phyloP scores from a whole-genome alignment of 768 basidiomycete species.

The Amanita rimosa region DNA sequence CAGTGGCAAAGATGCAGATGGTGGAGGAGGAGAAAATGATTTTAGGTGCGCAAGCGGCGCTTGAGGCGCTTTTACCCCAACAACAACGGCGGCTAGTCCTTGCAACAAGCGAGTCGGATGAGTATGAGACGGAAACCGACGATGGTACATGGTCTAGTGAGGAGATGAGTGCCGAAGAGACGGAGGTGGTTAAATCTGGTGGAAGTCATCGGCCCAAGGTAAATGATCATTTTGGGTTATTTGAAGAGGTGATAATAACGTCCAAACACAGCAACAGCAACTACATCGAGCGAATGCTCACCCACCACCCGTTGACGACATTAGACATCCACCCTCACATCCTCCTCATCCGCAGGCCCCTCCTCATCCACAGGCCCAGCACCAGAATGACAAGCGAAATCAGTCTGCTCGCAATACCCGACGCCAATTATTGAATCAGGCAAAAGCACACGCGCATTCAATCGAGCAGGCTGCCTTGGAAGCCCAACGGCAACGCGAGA shows the following conservation, averaged over 20 bases:
- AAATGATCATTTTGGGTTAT: background rate
- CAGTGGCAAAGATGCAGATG: background rate
- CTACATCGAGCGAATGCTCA: constrained; percentile 8
- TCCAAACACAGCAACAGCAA: constrained; percentile 10
- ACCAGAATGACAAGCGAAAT: constrained; percentile 8
- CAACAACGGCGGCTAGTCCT: constrained; percentile 36
- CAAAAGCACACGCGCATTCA: constrained; percentile 19
- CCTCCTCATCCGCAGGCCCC: constrained; percentile 3
- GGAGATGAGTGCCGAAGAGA: constrained; percentile 28
- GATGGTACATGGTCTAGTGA: constrained; percentile 51
- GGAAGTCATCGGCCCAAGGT: background rate
- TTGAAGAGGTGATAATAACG: background rate
- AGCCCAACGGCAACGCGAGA: constrained; percentile 51
- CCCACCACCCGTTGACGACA: constrained; percentile 2
- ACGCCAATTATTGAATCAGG: constrained; percentile 10
- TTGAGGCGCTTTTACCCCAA: constrained; percentile 18
- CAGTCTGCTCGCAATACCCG: constrained; percentile 11
- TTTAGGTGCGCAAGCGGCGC: constrained; percentile 8
- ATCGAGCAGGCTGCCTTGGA: constrained; percentile 46
- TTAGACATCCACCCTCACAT: constrained; percentile 14
- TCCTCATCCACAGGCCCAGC: constrained; percentile 8
- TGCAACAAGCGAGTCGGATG: constrained; percentile 39
- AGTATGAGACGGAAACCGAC: constrained; percentile 36
- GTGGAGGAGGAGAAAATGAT: constrained; percentile 2
- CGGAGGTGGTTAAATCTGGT: background rate